A percentile compares a stretch with the other conserved stretches of the same genome.
Evolutionary conservation across 805 yeast genomes (phyloP).

Genomic region (Myxozyma neglecta): DNA sequence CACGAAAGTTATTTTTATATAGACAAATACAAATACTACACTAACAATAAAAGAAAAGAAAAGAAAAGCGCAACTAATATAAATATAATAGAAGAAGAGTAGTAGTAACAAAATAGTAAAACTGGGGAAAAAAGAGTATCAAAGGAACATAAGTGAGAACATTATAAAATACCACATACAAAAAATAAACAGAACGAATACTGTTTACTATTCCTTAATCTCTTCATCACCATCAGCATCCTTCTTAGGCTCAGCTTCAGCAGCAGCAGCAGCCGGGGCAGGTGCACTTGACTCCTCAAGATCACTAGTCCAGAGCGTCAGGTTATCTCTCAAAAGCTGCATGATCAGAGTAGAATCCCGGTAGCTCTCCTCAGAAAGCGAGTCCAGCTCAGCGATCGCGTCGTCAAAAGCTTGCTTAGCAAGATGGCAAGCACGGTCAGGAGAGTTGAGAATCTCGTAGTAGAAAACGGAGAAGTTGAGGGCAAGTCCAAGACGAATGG

Average conservation of each 20-base stretch:
- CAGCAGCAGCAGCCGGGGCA: slow-evolving; percentile 26
- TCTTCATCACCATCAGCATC: slow-evolving; percentile 27
- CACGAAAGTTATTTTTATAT: no score
- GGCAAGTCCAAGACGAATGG: slow-evolving; percentile 96
- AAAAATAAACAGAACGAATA: neutral
- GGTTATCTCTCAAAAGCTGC: slow-evolving; percentile 67
- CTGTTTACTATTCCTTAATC: slow-evolving; percentile 15
- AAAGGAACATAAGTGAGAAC: neutral
- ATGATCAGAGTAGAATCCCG: slow-evolving; percentile 89
- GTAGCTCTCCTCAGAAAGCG: slow-evolving; percentile 89
- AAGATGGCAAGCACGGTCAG: slow-evolving; percentile 93
- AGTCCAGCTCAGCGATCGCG: slow-evolving; percentile 92
- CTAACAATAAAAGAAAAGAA: neutral
- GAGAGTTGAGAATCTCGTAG: slow-evolving; percentile 89
- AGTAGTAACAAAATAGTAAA: neutral
- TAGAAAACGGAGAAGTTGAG: slow-evolving; percentile 90
- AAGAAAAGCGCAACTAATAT: neutral
- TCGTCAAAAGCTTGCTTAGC: slow-evolving; percentile 96
- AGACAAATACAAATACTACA: neutral
- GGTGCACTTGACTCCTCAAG: slow-evolving; percentile 50
- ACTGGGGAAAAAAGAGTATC: neutral
- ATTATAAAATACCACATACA: neutral
- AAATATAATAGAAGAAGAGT: neutral
- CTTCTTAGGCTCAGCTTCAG: slow-evolving; percentile 21
- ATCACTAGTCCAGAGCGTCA: slow-evolving; percentile 54